Conservation (phyloP, 805 yeast genomes). For the Nakazawaea populi region DNA sequence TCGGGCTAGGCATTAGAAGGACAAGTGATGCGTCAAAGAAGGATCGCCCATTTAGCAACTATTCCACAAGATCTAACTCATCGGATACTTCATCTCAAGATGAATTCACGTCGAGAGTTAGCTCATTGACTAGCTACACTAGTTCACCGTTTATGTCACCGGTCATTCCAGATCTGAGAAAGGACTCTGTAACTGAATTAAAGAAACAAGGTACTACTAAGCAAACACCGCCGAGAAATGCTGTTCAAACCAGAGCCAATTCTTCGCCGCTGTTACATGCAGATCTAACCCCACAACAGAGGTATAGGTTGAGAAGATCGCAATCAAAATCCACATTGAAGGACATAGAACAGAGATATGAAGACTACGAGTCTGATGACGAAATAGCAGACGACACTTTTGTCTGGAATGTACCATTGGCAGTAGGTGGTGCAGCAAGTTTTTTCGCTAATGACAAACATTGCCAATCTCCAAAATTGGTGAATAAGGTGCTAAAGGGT, state of each 20-base stretch:
- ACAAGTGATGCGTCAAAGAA: constrained; percentile 20
- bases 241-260: background rate
- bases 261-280: constrained; percentile 6
- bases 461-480: constrained; percentile 6
- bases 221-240: background rate
- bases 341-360: constrained; percentile 32
- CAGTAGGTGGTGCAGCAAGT: constrained; percentile 27
- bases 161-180: background rate
- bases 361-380: constrained; percentile 25
- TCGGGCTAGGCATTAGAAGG: constrained; percentile 22
- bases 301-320: constrained; percentile 29
- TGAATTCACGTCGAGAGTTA: constrained; percentile 6
- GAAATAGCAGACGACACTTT: constrained; percentile 32
- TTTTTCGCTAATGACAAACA: constrained; percentile 15
- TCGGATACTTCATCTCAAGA: constrained; percentile 8
- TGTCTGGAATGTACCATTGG: constrained; percentile 50
- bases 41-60: constrained; percentile 8
- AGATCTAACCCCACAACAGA: constrained; percentile 35
- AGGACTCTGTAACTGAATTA: background rate
- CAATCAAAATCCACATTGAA: constrained; percentile 26
- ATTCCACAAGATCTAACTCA: constrained; percentile 2
- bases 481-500: constrained; percentile 12
- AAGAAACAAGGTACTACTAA: background rate
- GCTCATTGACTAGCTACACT: constrained; percentile 9
- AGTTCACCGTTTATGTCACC: constrained; percentile 4